Evolutionary conservation across 2,329 filamentous ascomycete genomes (phyloP), one percentile per base, ranked within the genome.

Genomic region (Clarireedia monteithiana): DNA sequence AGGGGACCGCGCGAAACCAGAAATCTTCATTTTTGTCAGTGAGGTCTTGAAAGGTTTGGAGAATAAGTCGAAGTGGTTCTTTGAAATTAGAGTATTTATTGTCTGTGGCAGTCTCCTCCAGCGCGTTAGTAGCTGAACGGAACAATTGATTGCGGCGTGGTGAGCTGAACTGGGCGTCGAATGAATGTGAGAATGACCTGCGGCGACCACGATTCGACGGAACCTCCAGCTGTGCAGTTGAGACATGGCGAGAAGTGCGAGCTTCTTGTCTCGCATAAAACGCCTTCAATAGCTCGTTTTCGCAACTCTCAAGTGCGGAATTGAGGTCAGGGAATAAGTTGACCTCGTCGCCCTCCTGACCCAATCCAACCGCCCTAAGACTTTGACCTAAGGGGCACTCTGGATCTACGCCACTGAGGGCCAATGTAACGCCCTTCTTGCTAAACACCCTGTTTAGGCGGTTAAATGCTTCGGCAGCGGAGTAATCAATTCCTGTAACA

Each of bases 401-500:
- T 1, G 89, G 78, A 38, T 89, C 84, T 2, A 97, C 82, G 1
- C 91, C 89, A 53, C 90, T 94, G 56, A 99, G 78, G 14, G 94
- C 82, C 57, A 96, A 81, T 56, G 86, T 81, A 38, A 99, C 88
- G 26, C 84, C 83, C 67, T 89, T 88, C 60, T 85, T 83, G 59
- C 84, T 77, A 2, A 97, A 76, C 20, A 97, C 79, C 23, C 94
- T 84, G 68, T 91, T 94, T 71, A 99, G 91, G 14, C 91, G 87
- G 58, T 89, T 91, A 69, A 99, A 97, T 0, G 89, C 94, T 70
- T 99, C 94, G 1, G 91, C 92, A 1, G 94, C 92, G 0, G 92
- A 97, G 69, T 96, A 99, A 71, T 99, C 94, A 23, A 97, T 82
- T 6, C 92, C 94, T 14, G 87, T 91, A 44, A 99, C 94, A 60